A percentile compares a stretch with the other conserved stretches of the same genome.
phyloP scores from a whole-genome alignment of 2,329 filamentous ascomycete species.

The Teratosphaeria zuluensis region DNA sequence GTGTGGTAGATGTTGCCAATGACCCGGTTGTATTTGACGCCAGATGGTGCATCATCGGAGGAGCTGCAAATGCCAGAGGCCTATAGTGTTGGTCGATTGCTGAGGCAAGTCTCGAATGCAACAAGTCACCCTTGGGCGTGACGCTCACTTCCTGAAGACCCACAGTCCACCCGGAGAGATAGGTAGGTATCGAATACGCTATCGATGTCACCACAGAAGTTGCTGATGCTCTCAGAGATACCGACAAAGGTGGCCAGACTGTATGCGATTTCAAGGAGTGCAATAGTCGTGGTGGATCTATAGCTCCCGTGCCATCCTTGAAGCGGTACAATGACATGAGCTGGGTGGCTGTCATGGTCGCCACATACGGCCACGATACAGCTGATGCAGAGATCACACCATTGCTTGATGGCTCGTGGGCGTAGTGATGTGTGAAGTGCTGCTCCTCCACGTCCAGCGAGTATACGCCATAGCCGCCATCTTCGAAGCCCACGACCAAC shows the following conservation, averaged over 20 bases:
- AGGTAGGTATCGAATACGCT: conserved; percentile 72
- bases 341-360: conserved; percentile 68
- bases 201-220: conserved; percentile 67
- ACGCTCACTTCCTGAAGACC: conserved; percentile 85
- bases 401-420: conserved; percentile 50
- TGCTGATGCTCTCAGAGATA: conserved; percentile 66
- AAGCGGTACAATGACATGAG: conserved; percentile 60
- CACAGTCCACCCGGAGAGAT: conserved; percentile 72
- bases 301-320: conserved; percentile 2
- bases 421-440: conserved; percentile 44
- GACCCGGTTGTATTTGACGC: conserved; percentile 8
- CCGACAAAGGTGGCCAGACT: conserved; percentile 64
- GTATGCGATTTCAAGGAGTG: conserved; percentile 74
- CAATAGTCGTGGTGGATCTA: conserved; percentile 49
- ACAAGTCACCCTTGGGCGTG: conserved; percentile 35
- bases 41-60: conserved; percentile 20
- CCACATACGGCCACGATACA: conserved; percentile 62
- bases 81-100: conserved; percentile 41
- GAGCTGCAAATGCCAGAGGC: conserved; percentile 25
- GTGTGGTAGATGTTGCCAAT: conserved; percentile 7
- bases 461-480: conserved; percentile 66
- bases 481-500: conserved; percentile 58
- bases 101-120: conserved; percentile 41
- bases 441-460: conserved; percentile 40
- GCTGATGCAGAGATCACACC: conserved; percentile 62